These are phyloP conservation scores for Fusarium illudens DNA, from an alignment of 2,329 filamentous ascomycete genomes.

Conservation along the genomic window DNA sequence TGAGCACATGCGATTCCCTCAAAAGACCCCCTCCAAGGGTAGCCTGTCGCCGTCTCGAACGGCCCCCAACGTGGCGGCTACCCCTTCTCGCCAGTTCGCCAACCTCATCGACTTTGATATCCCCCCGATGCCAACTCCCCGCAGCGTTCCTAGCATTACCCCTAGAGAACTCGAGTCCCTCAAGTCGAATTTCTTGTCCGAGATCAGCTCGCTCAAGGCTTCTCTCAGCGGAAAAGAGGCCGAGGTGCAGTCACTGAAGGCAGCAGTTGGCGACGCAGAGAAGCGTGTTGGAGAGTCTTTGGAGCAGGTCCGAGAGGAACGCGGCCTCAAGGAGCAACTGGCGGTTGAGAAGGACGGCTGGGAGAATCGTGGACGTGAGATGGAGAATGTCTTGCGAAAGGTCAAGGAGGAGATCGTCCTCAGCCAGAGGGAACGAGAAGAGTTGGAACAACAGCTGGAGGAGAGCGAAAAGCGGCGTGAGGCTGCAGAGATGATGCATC, in stretches of 20 bases:
- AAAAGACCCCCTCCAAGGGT: constrained; percentile 58
- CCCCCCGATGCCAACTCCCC: constrained; percentile 90
- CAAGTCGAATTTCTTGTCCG: constrained; percentile 88
- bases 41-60: constrained; percentile 46
- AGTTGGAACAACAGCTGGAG: constrained; percentile 77
- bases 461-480: constrained; percentile 79
- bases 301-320: constrained; percentile 83
- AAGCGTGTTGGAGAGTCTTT: constrained; percentile 87
- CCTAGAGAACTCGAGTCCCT: constrained; percentile 91
- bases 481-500: constrained; percentile 77
- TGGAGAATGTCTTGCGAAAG: constrained; percentile 81
- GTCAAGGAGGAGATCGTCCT: constrained; percentile 84
- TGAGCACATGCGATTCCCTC: constrained; percentile 67
- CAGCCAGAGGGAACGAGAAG: constrained; percentile 81
- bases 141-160: constrained; percentile 89
- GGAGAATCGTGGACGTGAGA: constrained; percentile 85
- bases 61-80: constrained; percentile 47
- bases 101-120: constrained; percentile 83
- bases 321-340: constrained; percentile 73
- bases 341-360: constrained; percentile 80
- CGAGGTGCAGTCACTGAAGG: constrained; percentile 86
- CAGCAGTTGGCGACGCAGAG: constrained; percentile 89
- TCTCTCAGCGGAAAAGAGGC: constrained; percentile 93
- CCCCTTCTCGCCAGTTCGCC: constrained; percentile 64
- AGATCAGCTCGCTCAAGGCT: constrained; percentile 93